These are phyloP conservation scores for Cryphonectria nitschkei DNA, from an alignment of 2,329 filamentous ascomycete species.

Conservation along the genomic window DNA sequence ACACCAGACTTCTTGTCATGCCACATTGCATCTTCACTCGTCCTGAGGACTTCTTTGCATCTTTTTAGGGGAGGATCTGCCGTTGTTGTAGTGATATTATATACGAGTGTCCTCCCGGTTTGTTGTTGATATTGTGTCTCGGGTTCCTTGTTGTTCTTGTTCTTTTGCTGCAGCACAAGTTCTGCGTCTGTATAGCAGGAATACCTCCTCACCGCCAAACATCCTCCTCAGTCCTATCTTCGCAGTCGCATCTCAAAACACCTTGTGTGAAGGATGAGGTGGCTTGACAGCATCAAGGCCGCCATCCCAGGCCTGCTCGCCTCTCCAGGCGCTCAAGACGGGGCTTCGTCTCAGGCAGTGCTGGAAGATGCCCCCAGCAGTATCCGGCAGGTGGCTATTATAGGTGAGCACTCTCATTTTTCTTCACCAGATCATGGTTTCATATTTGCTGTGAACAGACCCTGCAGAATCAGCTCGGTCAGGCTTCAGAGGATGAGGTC, in stretches of 20 bases:
- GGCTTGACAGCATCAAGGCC: slow-evolving; percentile 27
- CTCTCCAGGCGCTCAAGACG: slow-evolving; percentile 17
- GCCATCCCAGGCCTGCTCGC: slow-evolving; percentile 27
- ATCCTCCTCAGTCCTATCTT: not conserved
- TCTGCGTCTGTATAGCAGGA: not conserved
- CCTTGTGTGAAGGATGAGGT: slow-evolving; percentile 22
- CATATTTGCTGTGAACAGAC: not conserved
- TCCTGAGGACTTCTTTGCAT: not conserved
- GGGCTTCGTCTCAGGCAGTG: slow-evolving; percentile 11
- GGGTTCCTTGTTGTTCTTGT: not conserved
- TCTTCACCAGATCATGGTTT: not conserved
- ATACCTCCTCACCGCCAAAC: not conserved
- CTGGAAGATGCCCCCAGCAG: slow-evolving; percentile 27
- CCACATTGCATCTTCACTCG: not conserved
- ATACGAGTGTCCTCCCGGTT: not conserved
- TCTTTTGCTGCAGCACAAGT: not conserved
- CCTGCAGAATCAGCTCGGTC: not conserved
- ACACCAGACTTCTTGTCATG: not conserved
- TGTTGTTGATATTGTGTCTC: slow-evolving; percentile 1
- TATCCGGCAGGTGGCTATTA: slow-evolving; percentile 38
- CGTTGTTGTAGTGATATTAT: not conserved
- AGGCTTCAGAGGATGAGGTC: not conserved
- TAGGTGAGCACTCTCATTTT: slow-evolving; percentile 27
- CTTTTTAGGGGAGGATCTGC: not conserved
- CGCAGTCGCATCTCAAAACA: not conserved